These are phyloP conservation scores for Suillus ampliporus DNA, from an alignment of 768 basidiomycete species.

Conservation along the genomic window DNA sequence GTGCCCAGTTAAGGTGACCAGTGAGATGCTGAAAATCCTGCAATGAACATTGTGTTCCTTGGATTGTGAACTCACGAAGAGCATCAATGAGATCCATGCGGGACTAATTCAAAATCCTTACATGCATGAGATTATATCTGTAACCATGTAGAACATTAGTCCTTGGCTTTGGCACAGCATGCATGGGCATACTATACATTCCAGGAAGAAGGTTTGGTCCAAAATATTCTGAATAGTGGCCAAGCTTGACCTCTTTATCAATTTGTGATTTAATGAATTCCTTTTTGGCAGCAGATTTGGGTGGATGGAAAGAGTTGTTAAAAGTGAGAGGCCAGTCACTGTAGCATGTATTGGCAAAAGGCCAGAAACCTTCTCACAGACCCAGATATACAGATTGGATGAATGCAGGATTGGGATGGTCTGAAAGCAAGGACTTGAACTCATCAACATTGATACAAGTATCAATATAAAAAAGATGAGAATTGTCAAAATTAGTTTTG, in stretches of 20 bases:
- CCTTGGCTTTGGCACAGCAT: conserved; percentile 44
- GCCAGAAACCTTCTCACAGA: conserved; percentile 39
- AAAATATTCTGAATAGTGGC: conserved; percentile 30
- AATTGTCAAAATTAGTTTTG: conserved; percentile 1
- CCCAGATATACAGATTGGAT: conserved; percentile 30
- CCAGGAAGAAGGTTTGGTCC: conserved; percentile 38
- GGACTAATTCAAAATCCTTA: no score
- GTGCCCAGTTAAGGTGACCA: conserved; percentile 39
- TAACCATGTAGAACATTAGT: no score
- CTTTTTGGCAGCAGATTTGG: conserved; percentile 13
- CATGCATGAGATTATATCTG: no score
- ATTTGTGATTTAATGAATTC: conserved; percentile 33
- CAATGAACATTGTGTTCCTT: conserved; percentile 15
- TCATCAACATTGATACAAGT: conserved; percentile 31
- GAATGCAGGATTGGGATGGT: conserved; percentile 37
- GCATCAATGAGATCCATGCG: background rate
- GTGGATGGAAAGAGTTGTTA: background rate
- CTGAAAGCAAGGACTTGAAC: conserved; percentile 24
- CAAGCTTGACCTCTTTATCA: background rate
- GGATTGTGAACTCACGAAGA: background rate
- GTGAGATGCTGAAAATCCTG: conserved; percentile 31
- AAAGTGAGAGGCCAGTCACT: conserved; percentile 1
- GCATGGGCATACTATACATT: conserved; percentile 48
- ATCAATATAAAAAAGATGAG: conserved; percentile 27
- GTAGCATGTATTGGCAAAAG: conserved; percentile 26